phyloP scores from a whole-genome alignment of 2,329 filamentous ascomycete genomes.

The Fusarium sacchari region DNA sequence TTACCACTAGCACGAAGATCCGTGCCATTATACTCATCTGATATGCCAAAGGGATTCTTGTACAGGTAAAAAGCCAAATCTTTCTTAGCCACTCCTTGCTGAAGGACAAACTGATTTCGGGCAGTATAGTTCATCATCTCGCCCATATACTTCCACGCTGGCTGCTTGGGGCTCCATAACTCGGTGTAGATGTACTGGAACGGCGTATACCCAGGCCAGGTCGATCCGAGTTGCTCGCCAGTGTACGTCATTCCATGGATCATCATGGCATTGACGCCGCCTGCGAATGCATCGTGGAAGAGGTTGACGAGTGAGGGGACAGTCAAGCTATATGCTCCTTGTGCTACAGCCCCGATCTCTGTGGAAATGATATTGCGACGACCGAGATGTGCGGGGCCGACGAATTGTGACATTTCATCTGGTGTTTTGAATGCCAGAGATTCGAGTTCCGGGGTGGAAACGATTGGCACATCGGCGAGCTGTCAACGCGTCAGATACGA shows the following conservation, averaged over 20 bases:
- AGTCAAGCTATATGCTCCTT: not conserved
- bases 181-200: not conserved
- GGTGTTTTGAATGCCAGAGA: not conserved
- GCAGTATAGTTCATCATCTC: not conserved
- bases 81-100: not conserved
- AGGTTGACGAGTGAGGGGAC: not conserved
- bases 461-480: not conserved
- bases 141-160: not conserved
- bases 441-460: not conserved
- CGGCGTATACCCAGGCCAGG: not conserved
- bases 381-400: not conserved
- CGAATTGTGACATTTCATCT: not conserved
- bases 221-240: not conserved
- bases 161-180: not conserved
- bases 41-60: not conserved
- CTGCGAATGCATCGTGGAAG: not conserved
- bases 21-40: not conserved
- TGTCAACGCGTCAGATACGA: fast-evolving
- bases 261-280: not conserved
- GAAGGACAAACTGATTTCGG: not conserved
- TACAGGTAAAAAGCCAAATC: not conserved
- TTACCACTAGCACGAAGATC: not conserved
- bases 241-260: not conserved
- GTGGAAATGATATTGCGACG: not conserved
- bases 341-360: not conserved